A percentile compares a stretch with the other conserved stretches of the same genome.
These are phyloP conservation scores for Wickerhamiella allomyrinae DNA, from an alignment of 805 yeast species.

Conservation along the genomic window DNA sequence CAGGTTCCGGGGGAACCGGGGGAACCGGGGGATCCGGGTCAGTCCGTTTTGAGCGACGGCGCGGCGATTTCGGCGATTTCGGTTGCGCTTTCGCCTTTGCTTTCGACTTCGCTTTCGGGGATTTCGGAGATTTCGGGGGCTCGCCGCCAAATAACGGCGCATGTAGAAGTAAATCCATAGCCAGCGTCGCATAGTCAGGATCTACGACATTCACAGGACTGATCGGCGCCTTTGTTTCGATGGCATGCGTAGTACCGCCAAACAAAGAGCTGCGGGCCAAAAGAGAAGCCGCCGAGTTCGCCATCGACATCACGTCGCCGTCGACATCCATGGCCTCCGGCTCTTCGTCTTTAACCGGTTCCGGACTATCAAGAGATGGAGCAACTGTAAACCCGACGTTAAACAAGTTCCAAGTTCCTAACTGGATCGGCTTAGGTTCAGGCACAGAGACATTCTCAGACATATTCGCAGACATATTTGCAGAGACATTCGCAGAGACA, in stretches of 20 bases:
- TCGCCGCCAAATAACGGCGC: slow-evolving; percentile 1
- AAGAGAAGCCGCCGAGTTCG: background rate
- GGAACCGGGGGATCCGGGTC: no score
- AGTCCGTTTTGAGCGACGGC: no score
- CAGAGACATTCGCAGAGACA: no score
- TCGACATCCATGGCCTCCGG: background rate
- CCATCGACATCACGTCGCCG: no score
- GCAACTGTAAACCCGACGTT: slow-evolving; percentile 14
- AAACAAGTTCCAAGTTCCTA: slow-evolving; percentile 13
- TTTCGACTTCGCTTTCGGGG: background rate
- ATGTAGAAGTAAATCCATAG: background rate
- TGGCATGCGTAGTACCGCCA: background rate
- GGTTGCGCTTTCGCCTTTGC: background rate
- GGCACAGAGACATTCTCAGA: no score
- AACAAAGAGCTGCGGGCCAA: background rate
- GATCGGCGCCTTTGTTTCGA: background rate
- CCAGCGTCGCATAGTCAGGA: background rate
- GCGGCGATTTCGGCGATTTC: no score
- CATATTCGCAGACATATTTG: no score
- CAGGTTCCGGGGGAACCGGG: no score
- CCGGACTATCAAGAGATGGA: no score
- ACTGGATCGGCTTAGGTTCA: no score
- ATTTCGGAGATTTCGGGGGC: background rate
- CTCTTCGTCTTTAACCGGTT: background rate
- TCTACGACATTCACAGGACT: background rate